These are phyloP conservation scores for Diplotaxis tenuifolia DNA, from an alignment of 345 rosid genomes.

Conservation along the genomic window DNA sequence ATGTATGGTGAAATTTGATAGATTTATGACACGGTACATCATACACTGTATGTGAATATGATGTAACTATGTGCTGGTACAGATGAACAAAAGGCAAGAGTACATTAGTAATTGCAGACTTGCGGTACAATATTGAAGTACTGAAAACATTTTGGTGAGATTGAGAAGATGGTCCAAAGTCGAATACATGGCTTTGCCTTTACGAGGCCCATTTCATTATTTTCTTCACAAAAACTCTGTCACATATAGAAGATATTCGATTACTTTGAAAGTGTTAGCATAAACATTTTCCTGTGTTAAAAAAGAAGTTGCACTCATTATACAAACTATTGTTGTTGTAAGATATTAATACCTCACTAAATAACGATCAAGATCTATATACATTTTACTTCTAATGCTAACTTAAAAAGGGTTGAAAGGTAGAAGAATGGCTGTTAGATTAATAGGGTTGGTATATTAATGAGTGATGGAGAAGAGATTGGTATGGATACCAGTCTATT, in stretches of 20 bases:
- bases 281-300: not conserved
- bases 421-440: conserved; percentile 1
- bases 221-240: not conserved
- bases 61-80: conserved; percentile 2
- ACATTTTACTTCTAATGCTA: not conserved
- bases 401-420: not conserved
- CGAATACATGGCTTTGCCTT: not conserved
- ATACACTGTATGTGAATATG: not conserved
- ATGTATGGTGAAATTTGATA: not conserved
- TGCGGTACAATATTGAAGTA: conserved; percentile 14
- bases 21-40: not conserved
- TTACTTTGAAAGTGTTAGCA: not conserved
- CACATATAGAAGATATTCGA: not conserved
- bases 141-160: conserved; percentile 15
- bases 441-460: conserved; percentile 14
- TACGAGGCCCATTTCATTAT: conserved; percentile 2
- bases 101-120: conserved; percentile 1
- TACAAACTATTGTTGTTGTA: too few relatives aligned
- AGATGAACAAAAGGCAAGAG: conserved; percentile 3
- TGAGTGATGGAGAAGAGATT: conserved; percentile 11
- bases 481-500: conserved; percentile 7
- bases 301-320: not conserved
- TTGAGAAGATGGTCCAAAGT: conserved; percentile 17
- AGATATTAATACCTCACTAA: not conserved
- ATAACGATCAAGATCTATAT: not conserved